Conservation (phyloP, 2,329 filamentous ascomycete genomes). For the Stachybotrys elegans region DNA sequence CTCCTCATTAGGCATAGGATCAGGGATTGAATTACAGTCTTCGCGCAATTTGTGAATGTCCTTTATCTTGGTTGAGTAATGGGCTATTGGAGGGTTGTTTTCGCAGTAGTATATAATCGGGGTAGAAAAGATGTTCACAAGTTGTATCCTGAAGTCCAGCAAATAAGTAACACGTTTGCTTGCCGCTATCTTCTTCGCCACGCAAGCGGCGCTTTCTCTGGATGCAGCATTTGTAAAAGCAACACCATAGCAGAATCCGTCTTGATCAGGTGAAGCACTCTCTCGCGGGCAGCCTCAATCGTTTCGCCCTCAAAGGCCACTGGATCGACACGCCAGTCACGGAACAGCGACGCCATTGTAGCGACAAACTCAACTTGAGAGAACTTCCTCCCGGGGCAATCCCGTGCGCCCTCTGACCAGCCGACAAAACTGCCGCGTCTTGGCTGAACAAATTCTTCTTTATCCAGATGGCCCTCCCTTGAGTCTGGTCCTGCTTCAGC, state of each 20-base stretch:
- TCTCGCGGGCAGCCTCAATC: constrained; percentile 7
- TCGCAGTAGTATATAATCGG: too few relatives aligned
- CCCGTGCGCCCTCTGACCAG: constrained; percentile 21
- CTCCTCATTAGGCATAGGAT: too few relatives aligned
- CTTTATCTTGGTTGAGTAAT: too few relatives aligned
- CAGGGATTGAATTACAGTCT: too few relatives aligned
- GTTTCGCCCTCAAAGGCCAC: background rate
- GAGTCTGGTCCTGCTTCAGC: constrained; percentile 3
- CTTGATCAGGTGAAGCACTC: constrained; percentile 14
- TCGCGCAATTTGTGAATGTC: too few relatives aligned
- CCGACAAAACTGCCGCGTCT: constrained; percentile 7
- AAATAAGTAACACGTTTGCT: too few relatives aligned
- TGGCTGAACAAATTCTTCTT: constrained; percentile 6
- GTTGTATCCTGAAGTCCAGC: too few relatives aligned
- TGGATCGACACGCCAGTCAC: background rate
- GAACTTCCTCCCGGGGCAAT: constrained; percentile 24
- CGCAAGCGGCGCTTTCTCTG: constrained; percentile 15
- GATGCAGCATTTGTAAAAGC: constrained; percentile 19
- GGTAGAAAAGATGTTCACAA: too few relatives aligned
- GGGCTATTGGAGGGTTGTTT: too few relatives aligned
- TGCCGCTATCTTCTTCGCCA: too few relatives aligned
- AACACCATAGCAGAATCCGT: constrained; percentile 14
- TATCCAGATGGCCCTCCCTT: constrained; percentile 5
- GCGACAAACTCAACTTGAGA: constrained; percentile 27
- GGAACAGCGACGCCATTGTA: constrained; percentile 15